phyloP scores from a whole-genome alignment of 768 basidiomycete species.

The Lentinus tigrinus region DNA sequence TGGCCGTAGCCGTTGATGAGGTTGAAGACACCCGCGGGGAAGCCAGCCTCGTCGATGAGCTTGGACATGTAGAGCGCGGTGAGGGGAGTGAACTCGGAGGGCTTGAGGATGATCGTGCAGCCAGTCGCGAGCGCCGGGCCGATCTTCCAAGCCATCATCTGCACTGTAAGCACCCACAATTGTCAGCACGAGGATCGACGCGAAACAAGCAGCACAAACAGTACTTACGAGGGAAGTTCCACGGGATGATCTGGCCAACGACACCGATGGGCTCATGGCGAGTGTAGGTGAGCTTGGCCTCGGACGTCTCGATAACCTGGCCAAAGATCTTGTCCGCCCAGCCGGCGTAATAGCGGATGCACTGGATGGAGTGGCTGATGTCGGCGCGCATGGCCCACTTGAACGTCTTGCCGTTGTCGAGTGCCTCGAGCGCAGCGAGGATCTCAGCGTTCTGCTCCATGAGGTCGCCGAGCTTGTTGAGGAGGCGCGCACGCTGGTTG shows the following conservation, averaged over 20 bases:
- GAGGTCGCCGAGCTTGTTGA: conserved; percentile 62
- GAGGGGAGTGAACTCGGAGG: conserved; percentile 64
- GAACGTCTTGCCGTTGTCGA: conserved; percentile 69
- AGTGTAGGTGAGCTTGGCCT: conserved; percentile 54
- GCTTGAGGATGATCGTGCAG: conserved; percentile 61
- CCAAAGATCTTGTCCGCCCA: conserved; percentile 87
- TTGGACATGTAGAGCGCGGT: conserved; percentile 46
- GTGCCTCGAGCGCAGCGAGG: conserved; percentile 70
- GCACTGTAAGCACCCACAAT: conserved; percentile 27
- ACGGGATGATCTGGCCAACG: conserved; percentile 61
- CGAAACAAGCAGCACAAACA: too few relatives aligned
- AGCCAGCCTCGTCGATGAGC: conserved; percentile 55
- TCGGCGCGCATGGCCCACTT: conserved; percentile 48
- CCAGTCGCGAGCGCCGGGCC: conserved; percentile 66
- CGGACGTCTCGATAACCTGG: conserved; percentile 64
- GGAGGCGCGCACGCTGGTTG: conserved; percentile 47
- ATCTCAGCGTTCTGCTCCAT: conserved; percentile 62
- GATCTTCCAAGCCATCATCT: conserved; percentile 61
- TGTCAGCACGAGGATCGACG: too few relatives aligned
- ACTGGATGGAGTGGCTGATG: conserved; percentile 43
- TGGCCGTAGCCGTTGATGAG: conserved; percentile 54
- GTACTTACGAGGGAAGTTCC: conserved; percentile 56
- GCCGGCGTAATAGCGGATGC: conserved; percentile 80
- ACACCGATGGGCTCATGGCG: conserved; percentile 62
- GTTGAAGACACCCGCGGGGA: conserved; percentile 65